Conservation (phyloP, 352 stramenopile genomes). For the Hyaloperonospora arabidopsidis region DNA sequence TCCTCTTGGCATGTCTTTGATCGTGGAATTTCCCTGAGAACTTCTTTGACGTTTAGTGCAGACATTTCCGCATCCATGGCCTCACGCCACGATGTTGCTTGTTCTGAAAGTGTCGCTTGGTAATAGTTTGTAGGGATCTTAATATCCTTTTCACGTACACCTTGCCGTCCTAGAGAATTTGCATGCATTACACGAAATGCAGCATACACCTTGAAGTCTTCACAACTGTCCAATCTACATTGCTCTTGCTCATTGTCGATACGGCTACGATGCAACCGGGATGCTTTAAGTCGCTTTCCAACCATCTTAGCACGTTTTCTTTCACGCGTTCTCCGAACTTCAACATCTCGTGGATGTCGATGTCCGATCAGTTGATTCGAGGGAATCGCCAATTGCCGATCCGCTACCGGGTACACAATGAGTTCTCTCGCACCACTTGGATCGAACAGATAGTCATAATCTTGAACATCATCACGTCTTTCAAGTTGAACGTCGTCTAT, state of each 20-base stretch:
- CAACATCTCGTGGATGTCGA: too few relatives aligned
- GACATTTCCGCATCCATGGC: conserved; percentile 4
- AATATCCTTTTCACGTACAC: background rate
- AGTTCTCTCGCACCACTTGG: too few relatives aligned
- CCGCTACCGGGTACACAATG: too few relatives aligned
- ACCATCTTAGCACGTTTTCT: background rate
- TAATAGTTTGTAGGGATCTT: background rate
- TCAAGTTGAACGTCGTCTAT: too few relatives aligned
- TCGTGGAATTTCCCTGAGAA: background rate
- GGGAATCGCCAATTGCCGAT: too few relatives aligned
- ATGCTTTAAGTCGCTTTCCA: background rate
- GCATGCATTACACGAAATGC: background rate
- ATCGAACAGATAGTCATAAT: too few relatives aligned
- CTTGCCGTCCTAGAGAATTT: background rate
- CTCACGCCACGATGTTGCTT: background rate
- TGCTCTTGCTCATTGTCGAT: too few relatives aligned
- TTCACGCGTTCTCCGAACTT: background rate
- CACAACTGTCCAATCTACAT: background rate
- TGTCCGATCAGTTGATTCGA: too few relatives aligned
- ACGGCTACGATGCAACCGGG: too few relatives aligned
- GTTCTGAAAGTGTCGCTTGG: background rate
- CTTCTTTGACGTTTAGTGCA: background rate
- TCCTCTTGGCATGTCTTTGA: background rate
- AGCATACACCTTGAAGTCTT: background rate
- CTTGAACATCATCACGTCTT: too few relatives aligned